Evolutionary conservation across 805 yeast species (phyloP).

Genomic region (Cyberlindnera samutprakarnensis): DNA sequence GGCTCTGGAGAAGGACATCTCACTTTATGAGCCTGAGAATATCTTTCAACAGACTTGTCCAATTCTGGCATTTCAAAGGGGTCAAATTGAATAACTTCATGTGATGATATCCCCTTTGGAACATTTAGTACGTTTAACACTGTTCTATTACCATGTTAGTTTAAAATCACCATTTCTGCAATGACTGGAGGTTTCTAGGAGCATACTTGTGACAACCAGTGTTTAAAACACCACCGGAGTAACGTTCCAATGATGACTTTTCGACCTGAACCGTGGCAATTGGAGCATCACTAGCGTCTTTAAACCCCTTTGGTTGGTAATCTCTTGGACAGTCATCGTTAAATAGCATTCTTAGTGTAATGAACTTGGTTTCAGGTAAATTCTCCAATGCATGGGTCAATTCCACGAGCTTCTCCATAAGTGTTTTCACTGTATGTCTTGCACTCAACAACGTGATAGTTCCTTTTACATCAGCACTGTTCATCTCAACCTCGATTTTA

Average conservation of each 20-base stretch:
- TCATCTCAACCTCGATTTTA: constrained; percentile 22
- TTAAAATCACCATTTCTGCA: neutral
- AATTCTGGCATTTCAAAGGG: constrained; percentile 13
- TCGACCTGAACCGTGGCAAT: constrained; percentile 26
- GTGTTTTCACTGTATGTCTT: constrained; percentile 37
- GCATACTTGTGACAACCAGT: constrained; percentile 24
- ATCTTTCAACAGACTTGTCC: too few species aligned
- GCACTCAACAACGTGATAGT: constrained; percentile 25
- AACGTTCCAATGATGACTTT: constrained; percentile 5
- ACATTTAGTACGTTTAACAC: constrained; percentile 24
- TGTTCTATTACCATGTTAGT: constrained; percentile 11
- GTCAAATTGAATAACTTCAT: constrained; percentile 12
- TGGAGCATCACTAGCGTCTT: constrained; percentile 32
- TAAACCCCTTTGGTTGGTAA: constrained; percentile 43
- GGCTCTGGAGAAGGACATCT: constrained; percentile 10
- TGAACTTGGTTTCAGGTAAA: constrained; percentile 37
- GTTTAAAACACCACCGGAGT: constrained; percentile 24
- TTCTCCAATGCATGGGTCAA: constrained; percentile 47
- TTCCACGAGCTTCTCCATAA: constrained; percentile 44
- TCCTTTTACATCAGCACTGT: constrained; percentile 8
- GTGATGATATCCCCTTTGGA: too few species aligned
- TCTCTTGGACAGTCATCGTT: constrained; percentile 38
- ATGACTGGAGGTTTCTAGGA: neutral
- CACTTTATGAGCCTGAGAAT: too few species aligned
- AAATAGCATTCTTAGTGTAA: constrained; percentile 42